Conservation (phyloP, 208 protist species). For the Leptomonas seymouri region DNA sequence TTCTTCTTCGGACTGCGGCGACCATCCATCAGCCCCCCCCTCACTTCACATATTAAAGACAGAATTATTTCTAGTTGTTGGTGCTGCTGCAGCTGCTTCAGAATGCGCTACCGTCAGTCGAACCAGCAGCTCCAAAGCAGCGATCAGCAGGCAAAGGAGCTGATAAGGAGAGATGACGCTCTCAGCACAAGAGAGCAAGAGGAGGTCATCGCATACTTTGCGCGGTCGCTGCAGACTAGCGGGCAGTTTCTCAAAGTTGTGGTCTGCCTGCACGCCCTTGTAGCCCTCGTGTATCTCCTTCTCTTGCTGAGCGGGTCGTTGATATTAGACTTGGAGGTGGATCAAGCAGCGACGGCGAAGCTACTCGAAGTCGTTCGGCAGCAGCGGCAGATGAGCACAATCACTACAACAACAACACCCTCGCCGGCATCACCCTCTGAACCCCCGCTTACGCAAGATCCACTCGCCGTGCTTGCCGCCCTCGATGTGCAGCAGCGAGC, state of each 20-base stretch:
- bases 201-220: constrained; percentile 68
- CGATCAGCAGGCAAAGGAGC: constrained; percentile 30
- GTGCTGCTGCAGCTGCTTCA: no score
- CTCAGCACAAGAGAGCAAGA: constrained; percentile 76
- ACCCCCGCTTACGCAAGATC: constrained; percentile 4
- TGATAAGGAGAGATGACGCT: constrained; percentile 51
- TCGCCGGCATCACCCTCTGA: background rate
- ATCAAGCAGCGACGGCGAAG: constrained; percentile 1
- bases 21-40: background rate
- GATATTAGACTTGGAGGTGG: constrained; percentile 33
- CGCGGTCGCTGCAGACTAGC: constrained; percentile 41
- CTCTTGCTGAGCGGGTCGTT: constrained; percentile 53
- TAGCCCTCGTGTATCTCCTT: constrained; percentile 55
- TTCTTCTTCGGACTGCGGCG: no score
- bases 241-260: constrained; percentile 45
- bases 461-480: constrained; percentile 7
- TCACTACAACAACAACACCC: background rate
- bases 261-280: constrained; percentile 51
- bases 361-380: constrained; percentile 3
- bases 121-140: constrained; percentile 27
- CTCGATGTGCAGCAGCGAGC: constrained; percentile 14
- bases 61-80: no score
- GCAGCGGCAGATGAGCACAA: constrained; percentile 1
- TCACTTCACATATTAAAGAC: background rate
- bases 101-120: constrained; percentile 55